Base-by-base conservation (phyloP, 306 rosid genomes). In the Trifolium repens region DNA sequence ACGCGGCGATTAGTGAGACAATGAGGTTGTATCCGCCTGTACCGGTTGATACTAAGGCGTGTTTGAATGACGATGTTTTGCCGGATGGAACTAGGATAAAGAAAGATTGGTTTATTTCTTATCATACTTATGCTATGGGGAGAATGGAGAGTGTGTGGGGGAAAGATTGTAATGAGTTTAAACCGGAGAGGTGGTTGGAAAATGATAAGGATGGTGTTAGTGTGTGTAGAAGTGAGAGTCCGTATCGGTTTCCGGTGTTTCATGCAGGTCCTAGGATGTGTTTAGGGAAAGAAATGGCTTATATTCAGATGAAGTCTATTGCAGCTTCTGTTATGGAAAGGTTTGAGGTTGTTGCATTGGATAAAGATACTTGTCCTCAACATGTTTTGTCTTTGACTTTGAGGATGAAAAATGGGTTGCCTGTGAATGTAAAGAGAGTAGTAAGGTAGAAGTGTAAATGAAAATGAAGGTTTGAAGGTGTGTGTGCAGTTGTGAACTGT, bases 221-320 rank as follows among this genome's bases (percentile, higher is more conserved):
- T 61, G 67, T 61, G 10, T 61, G 67, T 32, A 32, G 42, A 61
- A 61, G 67, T 61, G 67, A 61, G 67, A 61, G 67, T 61, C 43
- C 43, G 6, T 61, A 14, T 61, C 4, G 4, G 67, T 61, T 14
- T 61, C 67, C 67, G 43, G 67, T 61, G 43, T 61, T 61, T 61
- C 67, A 61, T 32, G 67, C 67, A 2, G 67, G 67, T 61, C 67
- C 67, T 32, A 61, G 67, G 43, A 61, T 61, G 12, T 61, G 67
- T 61, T 61, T 61, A 3, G 67, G 67, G 42, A 61, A 32, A 0
- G 67, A 61, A 61, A 61, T 61, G 67, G 67, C 67, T 7, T 61
- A 30, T 61, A 61, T 32, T 61, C 67, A 61, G 24, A 61, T 61
- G 67, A 61, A 61, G 22, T 14, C 22, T 14, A 61, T 61, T 61